A percentile compares a stretch with the other conserved stretches of the same genome.
Evolutionary conservation across 225 moss, liverwort and hornwort genomes (phyloP).

Genomic region (Bryum argenteum): DNA sequence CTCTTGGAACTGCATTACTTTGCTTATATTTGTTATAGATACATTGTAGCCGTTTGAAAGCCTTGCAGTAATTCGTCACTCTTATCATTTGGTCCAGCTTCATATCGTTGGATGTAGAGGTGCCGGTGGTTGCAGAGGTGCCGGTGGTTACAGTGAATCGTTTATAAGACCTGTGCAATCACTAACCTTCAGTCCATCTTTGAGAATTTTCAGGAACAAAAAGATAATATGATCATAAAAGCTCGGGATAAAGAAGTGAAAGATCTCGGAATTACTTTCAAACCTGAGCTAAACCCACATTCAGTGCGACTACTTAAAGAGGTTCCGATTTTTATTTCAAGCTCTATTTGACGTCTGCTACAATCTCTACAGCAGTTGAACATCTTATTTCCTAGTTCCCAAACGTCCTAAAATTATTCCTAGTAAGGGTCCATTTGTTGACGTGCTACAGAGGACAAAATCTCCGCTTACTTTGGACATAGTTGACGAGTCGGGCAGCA

Average conservation of each 20-base stretch:
- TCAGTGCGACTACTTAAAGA: constrained; percentile 73
- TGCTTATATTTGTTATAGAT: no score
- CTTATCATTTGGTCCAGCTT: not conserved
- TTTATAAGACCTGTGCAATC: not conserved
- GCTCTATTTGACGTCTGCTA: not conserved
- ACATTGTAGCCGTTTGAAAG: not conserved
- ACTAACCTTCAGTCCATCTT: not conserved
- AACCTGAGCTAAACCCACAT: constrained; percentile 73
- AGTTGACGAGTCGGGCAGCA: constrained; percentile 49
- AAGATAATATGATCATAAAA: constrained; percentile 59
- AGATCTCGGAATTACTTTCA: constrained; percentile 80
- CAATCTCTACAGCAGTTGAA: constrained; percentile 1
- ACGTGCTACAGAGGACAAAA: constrained; percentile 57
- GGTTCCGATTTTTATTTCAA: constrained; percentile 36
- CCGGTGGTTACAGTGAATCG: not conserved
- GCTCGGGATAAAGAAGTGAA: constrained; percentile 72
- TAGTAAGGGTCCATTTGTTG: not conserved
- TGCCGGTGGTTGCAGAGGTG: constrained; percentile 17
- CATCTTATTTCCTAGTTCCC: not conserved
- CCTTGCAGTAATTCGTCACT: not conserved
- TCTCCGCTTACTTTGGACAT: constrained; percentile 59
- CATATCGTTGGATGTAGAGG: constrained; percentile 23
- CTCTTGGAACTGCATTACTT: not conserved
- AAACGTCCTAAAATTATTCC: not conserved
- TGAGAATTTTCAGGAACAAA: constrained; percentile 56